Evolutionary conservation across 441 rosid species (phyloP).

Genomic region (Syzygium malaccense): DNA sequence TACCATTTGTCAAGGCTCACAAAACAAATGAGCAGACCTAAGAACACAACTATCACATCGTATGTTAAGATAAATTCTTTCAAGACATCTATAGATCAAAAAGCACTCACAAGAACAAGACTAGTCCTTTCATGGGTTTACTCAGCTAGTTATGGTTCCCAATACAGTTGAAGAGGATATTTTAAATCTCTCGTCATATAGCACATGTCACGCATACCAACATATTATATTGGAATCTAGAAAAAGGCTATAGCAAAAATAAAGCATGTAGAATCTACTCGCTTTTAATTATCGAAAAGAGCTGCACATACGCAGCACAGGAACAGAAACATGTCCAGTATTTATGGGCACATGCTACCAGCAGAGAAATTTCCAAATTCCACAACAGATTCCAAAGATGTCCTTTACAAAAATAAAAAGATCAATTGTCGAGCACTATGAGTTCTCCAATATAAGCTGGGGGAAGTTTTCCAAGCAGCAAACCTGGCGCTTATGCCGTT

Average conservation of each 20-base stretch:
- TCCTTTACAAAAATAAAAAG: not conserved
- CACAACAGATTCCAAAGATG: not conserved
- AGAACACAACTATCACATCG: not conserved
- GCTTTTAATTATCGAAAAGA: not conserved
- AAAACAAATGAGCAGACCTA: not conserved
- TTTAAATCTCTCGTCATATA: not conserved
- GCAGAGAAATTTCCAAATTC: not conserved
- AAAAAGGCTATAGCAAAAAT: not conserved
- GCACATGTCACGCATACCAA: not conserved
- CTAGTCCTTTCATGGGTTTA: not conserved
- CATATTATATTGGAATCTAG: not conserved
- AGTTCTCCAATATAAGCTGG: not conserved
- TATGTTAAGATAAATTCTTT: not conserved
- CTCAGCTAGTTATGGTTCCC: not conserved
- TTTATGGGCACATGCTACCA: not conserved
- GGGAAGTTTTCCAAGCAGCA: not conserved
- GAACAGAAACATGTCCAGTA: not conserved
- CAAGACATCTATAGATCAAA: not conserved
- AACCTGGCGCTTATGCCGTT: conserved; percentile 96
- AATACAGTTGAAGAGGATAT: not conserved
- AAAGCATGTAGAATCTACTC: not conserved
- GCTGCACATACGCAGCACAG: not conserved
- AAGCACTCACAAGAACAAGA: not conserved
- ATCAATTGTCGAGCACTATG: not conserved
- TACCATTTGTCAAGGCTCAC: not conserved